Percentiles rank a stretch among this genome's conserved stretches.
phyloP scores from a whole-genome alignment of 768 basidiomycete genomes.

The Boletus sp. region DNA sequence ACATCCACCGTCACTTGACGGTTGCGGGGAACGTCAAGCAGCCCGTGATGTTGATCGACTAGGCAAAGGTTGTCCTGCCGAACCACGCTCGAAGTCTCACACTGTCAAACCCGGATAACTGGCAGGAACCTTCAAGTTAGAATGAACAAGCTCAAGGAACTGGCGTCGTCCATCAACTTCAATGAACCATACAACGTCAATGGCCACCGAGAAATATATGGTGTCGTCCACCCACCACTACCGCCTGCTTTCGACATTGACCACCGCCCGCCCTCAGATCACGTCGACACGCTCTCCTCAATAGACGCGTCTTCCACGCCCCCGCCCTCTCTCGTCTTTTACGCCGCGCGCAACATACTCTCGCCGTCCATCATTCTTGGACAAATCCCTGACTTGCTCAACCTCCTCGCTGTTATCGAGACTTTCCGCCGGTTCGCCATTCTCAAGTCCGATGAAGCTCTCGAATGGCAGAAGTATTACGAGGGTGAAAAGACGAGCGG shows the following conservation, averaged over 20 bases:
- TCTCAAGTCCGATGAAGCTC: conserved; percentile 15
- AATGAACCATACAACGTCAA: conserved; percentile 5
- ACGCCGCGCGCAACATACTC: conserved; percentile 29
- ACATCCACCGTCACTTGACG: background rate
- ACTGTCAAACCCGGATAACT: background rate
- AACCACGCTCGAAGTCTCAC: background rate
- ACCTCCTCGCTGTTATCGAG: conserved; percentile 24
- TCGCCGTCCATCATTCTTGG: conserved; percentile 28
- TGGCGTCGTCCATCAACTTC: conserved; percentile 20
- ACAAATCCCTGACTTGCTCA: conserved; percentile 30
- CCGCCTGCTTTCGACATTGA: background rate
- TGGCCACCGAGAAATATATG: conserved; percentile 14
- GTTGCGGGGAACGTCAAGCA: background rate
- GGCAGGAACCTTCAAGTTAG: no score
- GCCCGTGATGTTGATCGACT: background rate
- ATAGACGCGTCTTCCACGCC: background rate
- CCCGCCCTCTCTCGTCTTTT: conserved; percentile 23
- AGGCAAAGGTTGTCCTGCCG: background rate
- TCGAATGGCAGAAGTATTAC: conserved; percentile 28
- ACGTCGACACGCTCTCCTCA: background rate
- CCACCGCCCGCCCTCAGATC: conserved; percentile 7
- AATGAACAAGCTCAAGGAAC: conserved; percentile 11
- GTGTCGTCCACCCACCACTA: conserved; percentile 4
- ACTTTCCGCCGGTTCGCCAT: conserved; percentile 17
- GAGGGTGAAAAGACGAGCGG: conserved; percentile 1